phyloP scores from a whole-genome alignment of 2,329 filamentous ascomycete genomes.

The Karstenula rhodostoma region DNA sequence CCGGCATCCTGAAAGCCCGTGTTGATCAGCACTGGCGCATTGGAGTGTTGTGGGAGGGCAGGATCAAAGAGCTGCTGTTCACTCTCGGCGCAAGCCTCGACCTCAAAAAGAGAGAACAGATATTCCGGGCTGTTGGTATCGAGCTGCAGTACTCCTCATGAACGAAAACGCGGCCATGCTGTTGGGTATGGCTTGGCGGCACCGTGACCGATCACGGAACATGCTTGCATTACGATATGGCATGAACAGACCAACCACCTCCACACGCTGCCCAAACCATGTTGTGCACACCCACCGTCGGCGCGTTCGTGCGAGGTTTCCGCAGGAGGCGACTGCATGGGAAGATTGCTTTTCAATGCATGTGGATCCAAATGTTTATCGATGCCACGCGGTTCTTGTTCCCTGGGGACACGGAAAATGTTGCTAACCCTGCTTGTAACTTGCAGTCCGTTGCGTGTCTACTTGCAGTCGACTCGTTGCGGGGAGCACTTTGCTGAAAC shows the following conservation, averaged over 20 bases:
- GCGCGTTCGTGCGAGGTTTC: conserved; percentile 27
- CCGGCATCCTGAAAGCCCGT: conserved; percentile 88
- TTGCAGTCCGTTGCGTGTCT: conserved; percentile 19
- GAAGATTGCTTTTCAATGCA: conserved; percentile 24
- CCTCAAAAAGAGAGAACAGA: conserved; percentile 76
- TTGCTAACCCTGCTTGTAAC: conserved; percentile 25
- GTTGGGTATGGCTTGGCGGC: conserved; percentile 19
- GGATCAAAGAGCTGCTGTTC: conserved; percentile 90
- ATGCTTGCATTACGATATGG: conserved; percentile 2
- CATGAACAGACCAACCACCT: conserved; percentile 7
- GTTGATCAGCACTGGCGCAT: conserved; percentile 89
- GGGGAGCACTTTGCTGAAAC: conserved; percentile 41
- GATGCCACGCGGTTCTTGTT: conserved; percentile 23
- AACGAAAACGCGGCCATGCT: conserved; percentile 43
- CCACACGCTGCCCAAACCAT: conserved; percentile 13
- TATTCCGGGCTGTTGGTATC: conserved; percentile 77
- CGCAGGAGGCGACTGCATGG: conserved; percentile 18
- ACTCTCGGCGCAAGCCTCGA: conserved; percentile 89
- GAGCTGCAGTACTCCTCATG: conserved; percentile 85
- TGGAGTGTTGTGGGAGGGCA: conserved; percentile 89
- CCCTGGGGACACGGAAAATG: conserved; percentile 29
- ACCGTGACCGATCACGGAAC: conserved; percentile 16
- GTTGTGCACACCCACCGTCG: conserved; percentile 16
- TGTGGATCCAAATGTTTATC: conserved; percentile 21
- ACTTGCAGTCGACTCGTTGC: conserved; percentile 30